These are phyloP conservation scores for Mucor sp. DNA, from an alignment of 371 early-diverging fungal genomes.

Conservation along the genomic window DNA sequence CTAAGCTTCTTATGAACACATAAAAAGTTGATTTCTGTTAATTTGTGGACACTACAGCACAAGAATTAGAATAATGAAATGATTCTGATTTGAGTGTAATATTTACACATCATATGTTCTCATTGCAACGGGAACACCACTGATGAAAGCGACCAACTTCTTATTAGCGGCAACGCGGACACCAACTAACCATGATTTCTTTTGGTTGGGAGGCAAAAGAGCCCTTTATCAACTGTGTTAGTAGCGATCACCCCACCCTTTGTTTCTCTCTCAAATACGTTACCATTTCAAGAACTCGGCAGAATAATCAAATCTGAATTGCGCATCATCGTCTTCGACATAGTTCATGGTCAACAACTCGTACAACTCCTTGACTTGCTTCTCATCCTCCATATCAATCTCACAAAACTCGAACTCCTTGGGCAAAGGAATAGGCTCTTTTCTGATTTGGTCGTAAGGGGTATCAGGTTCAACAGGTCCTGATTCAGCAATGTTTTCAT, in stretches of 20 bases:
- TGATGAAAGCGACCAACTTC: constrained; percentile 94
- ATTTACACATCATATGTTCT: constrained; percentile 72
- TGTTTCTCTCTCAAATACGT: not conserved
- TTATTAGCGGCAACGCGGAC: constrained; percentile 84
- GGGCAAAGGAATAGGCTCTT: constrained; percentile 85
- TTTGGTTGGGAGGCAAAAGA: constrained; percentile 91
- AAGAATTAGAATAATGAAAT: not conserved
- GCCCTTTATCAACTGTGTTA: constrained; percentile 60
- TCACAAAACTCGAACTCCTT: constrained; percentile 88
- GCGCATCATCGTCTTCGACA: constrained; percentile 94
- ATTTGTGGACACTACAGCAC: constrained; percentile 43
- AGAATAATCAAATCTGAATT: constrained; percentile 96
- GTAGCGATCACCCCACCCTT: not conserved
- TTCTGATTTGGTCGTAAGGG: constrained; percentile 75
- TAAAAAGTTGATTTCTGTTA: constrained; percentile 98
- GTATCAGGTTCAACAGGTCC: constrained; percentile 86
- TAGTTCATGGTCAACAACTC: constrained; percentile 88
- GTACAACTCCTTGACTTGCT: constrained; percentile 84
- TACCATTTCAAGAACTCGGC: constrained; percentile 90
- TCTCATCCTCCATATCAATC: constrained; percentile 80
- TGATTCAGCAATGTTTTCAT: constrained; percentile 67
- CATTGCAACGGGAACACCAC: constrained; percentile 86
- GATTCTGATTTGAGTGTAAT: not conserved
- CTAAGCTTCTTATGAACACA: constrained; percentile 97
- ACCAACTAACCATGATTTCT: constrained; percentile 87